These are phyloP conservation scores for Colletotrichum sp. DNA, from an alignment of 2,329 filamentous ascomycete genomes.

Conservation along the genomic window DNA sequence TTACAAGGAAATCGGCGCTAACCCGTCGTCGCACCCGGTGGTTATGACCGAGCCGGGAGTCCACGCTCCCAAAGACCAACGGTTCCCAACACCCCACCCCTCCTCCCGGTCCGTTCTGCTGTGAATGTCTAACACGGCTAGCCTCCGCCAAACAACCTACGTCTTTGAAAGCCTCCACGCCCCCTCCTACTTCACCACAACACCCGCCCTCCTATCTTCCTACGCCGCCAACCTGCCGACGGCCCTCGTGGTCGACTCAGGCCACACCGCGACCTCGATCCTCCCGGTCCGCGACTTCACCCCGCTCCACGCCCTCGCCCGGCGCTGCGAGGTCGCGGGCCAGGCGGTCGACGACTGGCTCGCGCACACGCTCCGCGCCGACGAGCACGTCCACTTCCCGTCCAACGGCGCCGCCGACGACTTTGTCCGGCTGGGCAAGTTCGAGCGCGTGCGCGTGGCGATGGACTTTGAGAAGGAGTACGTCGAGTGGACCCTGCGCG, in stretches of 20 bases:
- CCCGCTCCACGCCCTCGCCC: neutral
- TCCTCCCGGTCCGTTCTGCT: neutral
- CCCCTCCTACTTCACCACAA: neutral
- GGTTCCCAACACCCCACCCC: neutral
- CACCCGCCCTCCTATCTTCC: neutral
- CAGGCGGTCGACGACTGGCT: neutral
- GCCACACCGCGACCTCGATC: neutral
- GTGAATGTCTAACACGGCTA: neutral
- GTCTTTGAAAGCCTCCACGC: neutral
- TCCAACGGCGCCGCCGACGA: neutral
- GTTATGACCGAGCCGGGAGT: neutral
- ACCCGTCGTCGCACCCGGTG: neutral
- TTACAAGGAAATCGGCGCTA: neutral
- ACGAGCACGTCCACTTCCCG: neutral
- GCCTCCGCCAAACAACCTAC: neutral
- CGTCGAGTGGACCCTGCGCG: neutral
- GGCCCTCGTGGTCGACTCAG: conserved; percentile 1
- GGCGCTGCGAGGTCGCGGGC: neutral
- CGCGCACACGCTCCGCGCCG: neutral
- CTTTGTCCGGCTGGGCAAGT: neutral
- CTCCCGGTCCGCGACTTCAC: neutral
- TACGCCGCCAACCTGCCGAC: conserved; percentile 5
- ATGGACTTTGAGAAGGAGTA: neutral
- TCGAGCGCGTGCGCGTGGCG: neutral
- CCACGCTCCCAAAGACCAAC: neutral